Evolutionary conservation across 352 stramenopile species (phyloP).

Genomic region (Pythium angustatum): DNA sequence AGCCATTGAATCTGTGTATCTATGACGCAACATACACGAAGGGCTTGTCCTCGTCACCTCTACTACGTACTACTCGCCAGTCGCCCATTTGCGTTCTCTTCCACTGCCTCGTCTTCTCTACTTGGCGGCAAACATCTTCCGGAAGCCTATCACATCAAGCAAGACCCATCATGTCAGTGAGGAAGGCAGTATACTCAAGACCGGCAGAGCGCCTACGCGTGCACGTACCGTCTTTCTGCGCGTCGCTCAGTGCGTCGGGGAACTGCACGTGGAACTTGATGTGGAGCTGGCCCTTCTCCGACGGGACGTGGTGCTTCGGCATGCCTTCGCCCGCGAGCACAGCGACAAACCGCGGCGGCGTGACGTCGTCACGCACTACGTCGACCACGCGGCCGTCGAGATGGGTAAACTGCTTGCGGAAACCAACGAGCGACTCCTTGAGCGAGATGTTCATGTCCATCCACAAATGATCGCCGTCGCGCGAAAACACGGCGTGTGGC

Average conservation of each 20-base stretch:
- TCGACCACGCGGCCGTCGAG: conserved; percentile 92
- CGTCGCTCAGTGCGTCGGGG: conserved; percentile 83
- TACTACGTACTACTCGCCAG: too few relatives aligned
- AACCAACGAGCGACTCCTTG: conserved; percentile 94
- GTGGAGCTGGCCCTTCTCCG: conserved; percentile 87
- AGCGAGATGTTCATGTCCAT: conserved; percentile 95
- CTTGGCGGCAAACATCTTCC: conserved; percentile 25
- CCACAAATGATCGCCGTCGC: conserved; percentile 95
- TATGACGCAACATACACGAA: background rate
- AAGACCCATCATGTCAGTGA: too few relatives aligned
- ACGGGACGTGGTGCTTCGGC: conserved; percentile 90
- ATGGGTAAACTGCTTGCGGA: conserved; percentile 90
- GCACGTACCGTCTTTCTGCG: conserved; percentile 64
- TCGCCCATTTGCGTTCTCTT: too few relatives aligned
- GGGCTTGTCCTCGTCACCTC: too few relatives aligned
- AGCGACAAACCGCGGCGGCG: conserved; percentile 90
- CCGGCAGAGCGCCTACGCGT: too few relatives aligned
- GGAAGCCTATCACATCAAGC: conserved; percentile 16
- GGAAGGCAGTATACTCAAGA: too few relatives aligned
- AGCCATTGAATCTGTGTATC: too few relatives aligned
- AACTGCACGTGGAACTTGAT: conserved; percentile 97
- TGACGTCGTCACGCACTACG: conserved; percentile 88
- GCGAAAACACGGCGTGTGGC: conserved; percentile 86
- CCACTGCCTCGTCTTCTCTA: too few relatives aligned
- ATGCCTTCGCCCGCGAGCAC: conserved; percentile 94